Evolutionary conservation across 371 early-diverging fungal genomes (phyloP).

Genomic region (Zychaea mexicana): DNA sequence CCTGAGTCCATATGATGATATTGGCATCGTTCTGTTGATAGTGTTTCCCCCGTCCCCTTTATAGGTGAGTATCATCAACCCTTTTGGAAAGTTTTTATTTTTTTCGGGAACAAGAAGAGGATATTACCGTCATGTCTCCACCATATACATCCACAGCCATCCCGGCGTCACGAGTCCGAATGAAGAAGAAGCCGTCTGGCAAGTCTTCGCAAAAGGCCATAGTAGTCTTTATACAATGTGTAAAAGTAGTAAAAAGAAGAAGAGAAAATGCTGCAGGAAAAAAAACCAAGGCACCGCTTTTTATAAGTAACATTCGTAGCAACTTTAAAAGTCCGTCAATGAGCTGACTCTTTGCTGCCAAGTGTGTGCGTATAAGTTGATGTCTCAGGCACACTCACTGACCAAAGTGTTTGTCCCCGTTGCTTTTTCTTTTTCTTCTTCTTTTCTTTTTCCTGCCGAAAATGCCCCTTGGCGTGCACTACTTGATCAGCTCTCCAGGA

Average conservation of each 20-base stretch:
- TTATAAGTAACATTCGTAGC: too few species aligned
- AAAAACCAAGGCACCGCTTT: too few species aligned
- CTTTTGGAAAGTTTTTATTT: too few species aligned
- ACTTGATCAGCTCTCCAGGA: background rate
- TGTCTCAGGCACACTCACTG: too few species aligned
- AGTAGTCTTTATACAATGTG: background rate
- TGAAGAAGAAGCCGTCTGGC: slow-evolving; percentile 42
- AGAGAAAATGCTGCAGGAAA: background rate
- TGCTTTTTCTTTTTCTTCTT: background rate
- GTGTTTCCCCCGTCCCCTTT: too few species aligned
- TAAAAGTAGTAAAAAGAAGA: background rate
- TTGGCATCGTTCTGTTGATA: slow-evolving; percentile 39
- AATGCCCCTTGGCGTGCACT: background rate
- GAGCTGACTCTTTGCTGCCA: too few species aligned
- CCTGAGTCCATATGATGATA: slow-evolving; percentile 50
- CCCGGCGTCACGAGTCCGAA: slow-evolving; percentile 24
- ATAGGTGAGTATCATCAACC: too few species aligned
- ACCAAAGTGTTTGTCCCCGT: too few species aligned
- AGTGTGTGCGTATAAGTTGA: too few species aligned
- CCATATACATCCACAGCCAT: slow-evolving; percentile 34
- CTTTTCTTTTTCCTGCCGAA: background rate
- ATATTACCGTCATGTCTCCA: slow-evolving; percentile 38
- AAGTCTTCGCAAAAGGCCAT: slow-evolving; percentile 20
- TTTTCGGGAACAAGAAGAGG: too few species aligned
- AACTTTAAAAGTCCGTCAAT: too few species aligned